phyloP scores from a whole-genome alignment of 495 filamentous ascomycete genomes.

The Aspergillus diversus region DNA sequence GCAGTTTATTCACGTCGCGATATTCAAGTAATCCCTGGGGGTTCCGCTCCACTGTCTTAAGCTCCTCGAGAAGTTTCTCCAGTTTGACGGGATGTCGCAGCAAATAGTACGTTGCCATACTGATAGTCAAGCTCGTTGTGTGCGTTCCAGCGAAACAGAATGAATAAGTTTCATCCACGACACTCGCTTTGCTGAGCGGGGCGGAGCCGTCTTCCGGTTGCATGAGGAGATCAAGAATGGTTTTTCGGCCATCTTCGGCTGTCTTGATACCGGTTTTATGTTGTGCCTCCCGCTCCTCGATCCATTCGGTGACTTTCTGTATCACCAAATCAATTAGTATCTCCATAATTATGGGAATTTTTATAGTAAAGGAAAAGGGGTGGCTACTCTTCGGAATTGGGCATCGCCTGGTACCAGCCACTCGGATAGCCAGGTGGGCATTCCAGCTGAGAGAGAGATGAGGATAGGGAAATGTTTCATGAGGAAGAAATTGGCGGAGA shows the following conservation, averaged over 20 bases:
- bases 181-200: not conserved
- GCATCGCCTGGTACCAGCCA: not conserved
- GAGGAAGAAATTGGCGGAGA: constrained; percentile 2
- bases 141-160: not conserved
- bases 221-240: not conserved
- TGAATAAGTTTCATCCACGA: not conserved
- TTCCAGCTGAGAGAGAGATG: not conserved
- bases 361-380: not conserved
- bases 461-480: constrained; percentile 8
- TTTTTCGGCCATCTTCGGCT: not conserved
- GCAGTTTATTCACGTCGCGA: not conserved
- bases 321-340: not conserved
- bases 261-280: not conserved
- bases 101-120: not conserved
- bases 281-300: not conserved
- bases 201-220: constrained; percentile 1
- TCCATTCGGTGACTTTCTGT: not conserved
- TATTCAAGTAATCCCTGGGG: not conserved
- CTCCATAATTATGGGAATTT: not conserved
- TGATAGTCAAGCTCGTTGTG: not conserved
- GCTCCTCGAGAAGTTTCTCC: not conserved
- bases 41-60: not conserved
- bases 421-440: not conserved
- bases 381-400: not conserved
- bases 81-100: constrained; percentile 1